phyloP scores from a whole-genome alignment of 2,329 filamentous ascomycete genomes.

The Dothideomycetes sp. region DNA sequence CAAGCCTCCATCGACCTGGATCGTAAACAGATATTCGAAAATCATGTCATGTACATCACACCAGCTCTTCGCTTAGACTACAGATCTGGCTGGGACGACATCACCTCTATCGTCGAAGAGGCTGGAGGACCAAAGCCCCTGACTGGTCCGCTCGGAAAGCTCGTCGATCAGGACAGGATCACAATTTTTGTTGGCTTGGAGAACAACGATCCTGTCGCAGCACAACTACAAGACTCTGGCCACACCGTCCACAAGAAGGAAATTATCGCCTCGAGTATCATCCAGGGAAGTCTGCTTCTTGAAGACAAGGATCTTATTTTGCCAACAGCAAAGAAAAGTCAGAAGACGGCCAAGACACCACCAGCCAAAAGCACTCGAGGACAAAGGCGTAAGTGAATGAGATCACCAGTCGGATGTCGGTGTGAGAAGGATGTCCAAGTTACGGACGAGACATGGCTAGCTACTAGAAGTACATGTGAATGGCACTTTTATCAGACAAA shows the following conservation, averaged over 20 bases:
- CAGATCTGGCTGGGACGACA: slow-evolving; percentile 6
- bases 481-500: too few relatives aligned
- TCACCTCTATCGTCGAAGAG: slow-evolving; percentile 1
- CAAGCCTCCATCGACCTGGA: neutral
- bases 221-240: neutral
- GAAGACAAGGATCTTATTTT: too few relatives aligned
- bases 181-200: slow-evolving; percentile 2
- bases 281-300: neutral
- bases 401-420: too few relatives aligned
- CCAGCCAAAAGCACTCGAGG: too few relatives aligned
- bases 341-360: too few relatives aligned
- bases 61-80: slow-evolving; percentile 1
- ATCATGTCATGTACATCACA: slow-evolving; percentile 3
- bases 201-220: slow-evolving; percentile 1
- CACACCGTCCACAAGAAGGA: slow-evolving; percentile 7
- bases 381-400: too few relatives aligned
- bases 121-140: slow-evolving; percentile 1
- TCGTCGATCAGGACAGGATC: neutral
- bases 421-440: too few relatives aligned
- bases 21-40: neutral
- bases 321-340: too few relatives aligned
- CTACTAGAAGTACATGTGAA: too few relatives aligned
- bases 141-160: slow-evolving; percentile 1
- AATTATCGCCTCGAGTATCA: neutral
- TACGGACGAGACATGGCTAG: too few relatives aligned